phyloP scores from a whole-genome alignment of 129 eudicot species.

The Centella asiatica region DNA sequence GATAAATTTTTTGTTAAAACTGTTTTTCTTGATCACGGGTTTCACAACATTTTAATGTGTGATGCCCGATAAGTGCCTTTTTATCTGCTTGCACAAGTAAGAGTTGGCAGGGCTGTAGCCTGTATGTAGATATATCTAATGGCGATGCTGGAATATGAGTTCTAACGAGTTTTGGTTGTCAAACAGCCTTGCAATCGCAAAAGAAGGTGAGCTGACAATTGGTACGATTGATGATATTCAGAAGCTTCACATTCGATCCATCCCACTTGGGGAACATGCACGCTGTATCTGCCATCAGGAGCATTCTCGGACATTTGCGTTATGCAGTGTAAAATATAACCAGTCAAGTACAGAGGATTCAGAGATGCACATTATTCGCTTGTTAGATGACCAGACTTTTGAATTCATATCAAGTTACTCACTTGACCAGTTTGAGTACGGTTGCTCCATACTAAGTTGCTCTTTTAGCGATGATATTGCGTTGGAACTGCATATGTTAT shows the following conservation, averaged over 20 bases:
- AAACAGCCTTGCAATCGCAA: conserved; percentile 85
- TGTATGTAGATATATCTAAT: neutral
- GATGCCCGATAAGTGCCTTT: neutral
- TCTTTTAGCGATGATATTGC: conserved; percentile 93
- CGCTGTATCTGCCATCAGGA: conserved; percentile 97
- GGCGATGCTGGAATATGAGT: neutral
- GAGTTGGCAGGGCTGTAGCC: neutral
- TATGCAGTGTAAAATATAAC: conserved; percentile 74
- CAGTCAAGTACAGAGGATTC: conserved; percentile 72
- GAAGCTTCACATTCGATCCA: conserved; percentile 90
- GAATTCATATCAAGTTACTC: conserved; percentile 78
- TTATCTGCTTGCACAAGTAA: neutral
- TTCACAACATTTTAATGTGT: neutral
- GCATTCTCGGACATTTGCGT: conserved; percentile 82
- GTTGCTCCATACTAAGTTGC: conserved; percentile 87
- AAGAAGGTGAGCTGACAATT: conserved; percentile 89
- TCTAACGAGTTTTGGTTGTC: conserved; percentile 5
- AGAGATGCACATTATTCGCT: conserved; percentile 80
- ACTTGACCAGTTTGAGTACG: conserved; percentile 79
- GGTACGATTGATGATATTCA: conserved; percentile 96
- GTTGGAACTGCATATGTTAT: conserved; percentile 92
- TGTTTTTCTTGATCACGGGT: too few relatives aligned
- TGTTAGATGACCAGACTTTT: conserved; percentile 92
- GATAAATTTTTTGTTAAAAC: neutral
- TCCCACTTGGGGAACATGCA: conserved; percentile 95